phyloP scores from a whole-genome alignment of 2,329 filamentous ascomycete genomes.

The Fusarium proliferatum region DNA sequence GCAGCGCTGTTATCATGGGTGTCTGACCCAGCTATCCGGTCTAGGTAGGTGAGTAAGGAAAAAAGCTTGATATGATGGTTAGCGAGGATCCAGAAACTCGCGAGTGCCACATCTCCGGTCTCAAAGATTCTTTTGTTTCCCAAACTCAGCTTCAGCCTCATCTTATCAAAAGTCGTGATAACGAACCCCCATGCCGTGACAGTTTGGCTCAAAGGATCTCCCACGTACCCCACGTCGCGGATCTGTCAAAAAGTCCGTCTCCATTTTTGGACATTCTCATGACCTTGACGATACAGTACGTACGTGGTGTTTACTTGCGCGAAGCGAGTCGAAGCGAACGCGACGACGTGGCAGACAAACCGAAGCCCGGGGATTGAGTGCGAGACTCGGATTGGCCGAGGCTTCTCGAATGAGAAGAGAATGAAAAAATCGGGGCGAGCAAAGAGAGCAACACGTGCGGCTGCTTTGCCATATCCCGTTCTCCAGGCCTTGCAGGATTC shows the following conservation, averaged over 20 bases:
- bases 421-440: background rate
- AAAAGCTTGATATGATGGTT: constrained; percentile 6
- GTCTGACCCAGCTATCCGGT: constrained; percentile 24
- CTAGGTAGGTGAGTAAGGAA: constrained; percentile 14
- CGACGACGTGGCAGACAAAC: constrained; percentile 9
- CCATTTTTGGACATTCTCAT: constrained; percentile 18
- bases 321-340: background rate
- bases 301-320: constrained; percentile 5
- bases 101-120: constrained; percentile 8
- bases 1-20: constrained; percentile 26
- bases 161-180: constrained; percentile 5
- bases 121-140: background rate
- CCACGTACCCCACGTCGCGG: constrained; percentile 34
- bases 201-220: background rate
- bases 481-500: constrained; percentile 5
- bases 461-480: constrained; percentile 7
- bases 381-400: background rate
- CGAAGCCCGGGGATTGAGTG: background rate
- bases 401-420: constrained; percentile 22
- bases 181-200: constrained; percentile 14
- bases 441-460: constrained; percentile 16
- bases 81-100: background rate
- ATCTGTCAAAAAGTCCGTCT: constrained; percentile 16
- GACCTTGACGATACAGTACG: constrained; percentile 5
- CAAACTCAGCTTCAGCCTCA: constrained; percentile 20